Evolutionary conservation across 768 basidiomycete species (phyloP).

Genomic region (Phylloporus arenicola): DNA sequence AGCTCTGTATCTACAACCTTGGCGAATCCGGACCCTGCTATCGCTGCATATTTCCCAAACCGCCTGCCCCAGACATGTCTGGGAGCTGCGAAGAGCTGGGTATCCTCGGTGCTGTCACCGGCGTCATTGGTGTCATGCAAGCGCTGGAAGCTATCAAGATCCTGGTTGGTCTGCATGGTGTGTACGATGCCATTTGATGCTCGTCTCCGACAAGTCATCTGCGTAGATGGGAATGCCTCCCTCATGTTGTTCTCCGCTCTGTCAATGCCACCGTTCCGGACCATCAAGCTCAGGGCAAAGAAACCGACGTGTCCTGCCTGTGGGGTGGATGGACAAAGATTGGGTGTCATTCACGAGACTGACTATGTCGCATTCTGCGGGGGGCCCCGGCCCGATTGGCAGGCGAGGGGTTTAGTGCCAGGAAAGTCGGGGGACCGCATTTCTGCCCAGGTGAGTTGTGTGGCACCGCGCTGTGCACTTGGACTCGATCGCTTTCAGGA

Average conservation of each 20-base stretch:
- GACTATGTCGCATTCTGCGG: conserved; percentile 91
- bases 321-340: conserved; percentile 42
- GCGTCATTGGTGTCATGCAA: conserved; percentile 85
- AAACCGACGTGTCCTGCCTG: conserved; percentile 75
- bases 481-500: conserved; percentile 37
- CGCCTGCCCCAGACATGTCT: conserved; percentile 56
- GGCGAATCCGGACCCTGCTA: conserved; percentile 79
- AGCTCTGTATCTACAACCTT: conserved; percentile 72
- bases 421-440: conserved; percentile 41
- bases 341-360: conserved; percentile 45
- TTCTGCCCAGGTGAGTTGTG: conserved; percentile 35
- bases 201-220: not conserved
- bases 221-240: conserved; percentile 52
- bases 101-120: conserved; percentile 83
- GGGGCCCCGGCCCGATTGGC: conserved; percentile 63
- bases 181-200: conserved; percentile 5
- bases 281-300: conserved; percentile 70
- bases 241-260: conserved; percentile 75
- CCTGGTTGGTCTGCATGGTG: conserved; percentile 62
- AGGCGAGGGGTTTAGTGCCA: conserved; percentile 43
- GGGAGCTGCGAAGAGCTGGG: conserved; percentile 88
- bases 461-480: not conserved
- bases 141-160: conserved; percentile 85
- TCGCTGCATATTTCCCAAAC: conserved; percentile 85
- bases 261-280: conserved; percentile 66